Percentiles rank a stretch among this genome's conserved stretches.
phyloP scores from a whole-genome alignment of 2,329 filamentous ascomycete species.

The Diaporthe eres region DNA sequence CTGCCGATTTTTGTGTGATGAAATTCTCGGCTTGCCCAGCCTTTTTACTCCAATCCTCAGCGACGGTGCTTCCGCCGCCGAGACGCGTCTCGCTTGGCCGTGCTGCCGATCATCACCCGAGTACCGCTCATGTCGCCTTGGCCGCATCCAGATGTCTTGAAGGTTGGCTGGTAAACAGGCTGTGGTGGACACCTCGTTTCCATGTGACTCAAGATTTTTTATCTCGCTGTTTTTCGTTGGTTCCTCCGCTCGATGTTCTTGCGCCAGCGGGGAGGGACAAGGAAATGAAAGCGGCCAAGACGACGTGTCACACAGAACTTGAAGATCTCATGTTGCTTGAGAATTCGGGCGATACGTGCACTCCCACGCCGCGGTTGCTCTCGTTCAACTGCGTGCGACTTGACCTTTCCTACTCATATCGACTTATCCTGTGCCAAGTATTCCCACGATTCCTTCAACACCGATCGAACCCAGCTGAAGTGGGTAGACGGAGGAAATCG shows the following conservation, averaged over 20 bases:
- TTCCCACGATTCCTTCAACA: constrained; percentile 1
- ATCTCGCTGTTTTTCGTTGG: neutral
- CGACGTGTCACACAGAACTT: too few species aligned
- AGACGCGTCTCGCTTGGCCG: constrained; percentile 19
- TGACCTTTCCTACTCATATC: neutral
- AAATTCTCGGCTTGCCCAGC: constrained; percentile 1
- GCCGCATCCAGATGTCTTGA: neutral
- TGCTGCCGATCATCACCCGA: constrained; percentile 23
- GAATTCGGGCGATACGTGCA: neutral
- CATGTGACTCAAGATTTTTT: neutral
- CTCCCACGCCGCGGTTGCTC: too few species aligned
- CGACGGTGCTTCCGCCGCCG: constrained; percentile 6
- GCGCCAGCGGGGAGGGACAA: neutral
- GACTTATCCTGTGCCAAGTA: neutral
- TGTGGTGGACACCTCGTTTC: too few species aligned
- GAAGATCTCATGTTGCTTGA: neutral
- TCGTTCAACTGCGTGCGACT: neutral
- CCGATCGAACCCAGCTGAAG: neutral
- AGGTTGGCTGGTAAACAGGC: neutral
- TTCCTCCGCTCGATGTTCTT: neutral
- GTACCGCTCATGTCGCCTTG: neutral
- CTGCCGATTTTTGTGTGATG: constrained; percentile 3
- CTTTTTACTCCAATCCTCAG: neutral
- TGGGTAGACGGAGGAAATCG: too few species aligned
- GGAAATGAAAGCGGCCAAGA: neutral